phyloP scores from a whole-genome alignment of 805 yeast species.

The Barnettozyma botsteinii region DNA sequence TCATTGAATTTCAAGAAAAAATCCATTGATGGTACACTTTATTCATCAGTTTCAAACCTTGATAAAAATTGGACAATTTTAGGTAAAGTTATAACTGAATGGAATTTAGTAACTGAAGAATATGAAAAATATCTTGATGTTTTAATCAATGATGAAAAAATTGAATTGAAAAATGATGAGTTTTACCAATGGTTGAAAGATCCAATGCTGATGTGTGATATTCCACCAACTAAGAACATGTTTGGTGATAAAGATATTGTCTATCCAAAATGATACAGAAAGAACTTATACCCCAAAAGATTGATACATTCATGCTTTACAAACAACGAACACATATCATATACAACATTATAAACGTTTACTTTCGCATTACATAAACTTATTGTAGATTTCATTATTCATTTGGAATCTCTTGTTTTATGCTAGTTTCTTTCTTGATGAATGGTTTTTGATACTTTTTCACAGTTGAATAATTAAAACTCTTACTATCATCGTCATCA shows the following conservation, averaged over 20 bases:
- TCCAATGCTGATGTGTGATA: conserved; percentile 14
- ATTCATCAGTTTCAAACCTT: background rate
- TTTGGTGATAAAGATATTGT: conserved; percentile 1
- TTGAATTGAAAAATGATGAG: conserved; percentile 1
- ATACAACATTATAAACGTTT: background rate
- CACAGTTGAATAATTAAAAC: no score
- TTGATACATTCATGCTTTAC: no score
- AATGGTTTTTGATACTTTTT: no score
- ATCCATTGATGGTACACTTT: background rate
- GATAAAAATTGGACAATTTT: conserved; percentile 24
- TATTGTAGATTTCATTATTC: background rate
- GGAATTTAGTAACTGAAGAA: conserved; percentile 43
- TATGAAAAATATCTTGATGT: conserved; percentile 31
- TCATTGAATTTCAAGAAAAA: background rate
- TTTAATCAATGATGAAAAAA: conserved; percentile 8
- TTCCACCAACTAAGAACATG: conserved; percentile 11
- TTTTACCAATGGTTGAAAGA: conserved; percentile 10
- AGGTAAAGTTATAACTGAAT: conserved; percentile 49
- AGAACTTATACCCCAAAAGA: background rate
- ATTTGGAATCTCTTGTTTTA: background rate
- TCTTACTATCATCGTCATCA: background rate
- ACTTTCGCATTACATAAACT: background rate
- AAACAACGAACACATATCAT: no score
- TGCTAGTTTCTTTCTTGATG: no score
- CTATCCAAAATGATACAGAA: background rate